These are phyloP conservation scores for Ramalina intermedia DNA, from an alignment of 495 filamentous ascomycete species.

Conservation along the genomic window DNA sequence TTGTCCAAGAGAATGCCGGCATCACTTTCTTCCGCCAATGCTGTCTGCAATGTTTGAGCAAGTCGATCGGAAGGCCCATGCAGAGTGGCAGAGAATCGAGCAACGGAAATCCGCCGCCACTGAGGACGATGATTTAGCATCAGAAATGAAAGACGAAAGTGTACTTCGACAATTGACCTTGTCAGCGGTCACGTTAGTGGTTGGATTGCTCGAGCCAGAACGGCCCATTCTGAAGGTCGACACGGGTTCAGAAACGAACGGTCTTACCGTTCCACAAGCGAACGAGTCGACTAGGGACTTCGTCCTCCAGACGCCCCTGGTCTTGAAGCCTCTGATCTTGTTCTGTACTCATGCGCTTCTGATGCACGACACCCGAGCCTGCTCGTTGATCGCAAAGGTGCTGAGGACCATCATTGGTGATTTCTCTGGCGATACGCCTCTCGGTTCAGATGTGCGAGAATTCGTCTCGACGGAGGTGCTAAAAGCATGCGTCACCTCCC, in stretches of 20 bases:
- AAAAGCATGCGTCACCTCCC: constrained; percentile 66
- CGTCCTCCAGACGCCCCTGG: constrained; percentile 59
- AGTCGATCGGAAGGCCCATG: constrained; percentile 70
- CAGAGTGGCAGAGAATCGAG: constrained; percentile 63
- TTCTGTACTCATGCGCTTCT: constrained; percentile 84
- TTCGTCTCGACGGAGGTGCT: constrained; percentile 79
- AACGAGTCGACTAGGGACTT: constrained; percentile 21
- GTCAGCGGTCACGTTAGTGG: constrained; percentile 79
- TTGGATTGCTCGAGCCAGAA: constrained; percentile 68
- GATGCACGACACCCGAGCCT: constrained; percentile 83
- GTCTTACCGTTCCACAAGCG: not conserved
- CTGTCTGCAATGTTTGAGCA: constrained; percentile 68
- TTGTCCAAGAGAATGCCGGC: constrained; percentile 63
- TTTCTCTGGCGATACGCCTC: constrained; percentile 43
- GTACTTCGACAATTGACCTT: constrained; percentile 89
- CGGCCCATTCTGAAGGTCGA: constrained; percentile 12
- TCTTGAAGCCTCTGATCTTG: constrained; percentile 75
- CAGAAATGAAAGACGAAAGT: constrained; percentile 98
- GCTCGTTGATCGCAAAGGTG: constrained; percentile 68
- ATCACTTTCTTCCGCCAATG: constrained; percentile 76
- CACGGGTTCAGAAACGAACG: not conserved
- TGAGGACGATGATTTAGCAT: constrained; percentile 56
- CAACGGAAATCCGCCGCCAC: constrained; percentile 47
- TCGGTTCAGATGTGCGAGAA: constrained; percentile 63
- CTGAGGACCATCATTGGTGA: constrained; percentile 72